phyloP scores from a whole-genome alignment of 192 early-diverging fungal genomes.

The Coemansia sp. region DNA sequence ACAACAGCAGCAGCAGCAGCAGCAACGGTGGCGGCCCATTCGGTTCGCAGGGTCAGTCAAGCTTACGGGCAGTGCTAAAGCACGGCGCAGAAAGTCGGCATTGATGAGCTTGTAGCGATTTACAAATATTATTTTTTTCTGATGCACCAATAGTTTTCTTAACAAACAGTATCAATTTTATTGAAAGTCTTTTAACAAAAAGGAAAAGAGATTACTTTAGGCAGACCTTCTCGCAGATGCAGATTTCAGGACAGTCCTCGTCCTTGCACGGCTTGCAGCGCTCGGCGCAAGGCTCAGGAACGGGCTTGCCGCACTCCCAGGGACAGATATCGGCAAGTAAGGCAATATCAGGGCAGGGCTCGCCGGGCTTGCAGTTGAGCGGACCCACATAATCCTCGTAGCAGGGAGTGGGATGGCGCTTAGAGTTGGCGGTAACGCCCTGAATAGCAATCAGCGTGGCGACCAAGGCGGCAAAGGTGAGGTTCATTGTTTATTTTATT shows the following conservation, averaged over 20 bases:
- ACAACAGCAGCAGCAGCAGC: neutral
- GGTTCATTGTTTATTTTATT: slow-evolving; percentile 6
- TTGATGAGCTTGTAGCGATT: slow-evolving; percentile 20
- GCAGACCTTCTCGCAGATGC: slow-evolving; percentile 42
- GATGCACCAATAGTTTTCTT: neutral
- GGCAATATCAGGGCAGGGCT: slow-evolving; percentile 23
- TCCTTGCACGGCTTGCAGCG: slow-evolving; percentile 46
- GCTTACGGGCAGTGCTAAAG: slow-evolving; percentile 29
- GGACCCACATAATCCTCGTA: slow-evolving; percentile 18
- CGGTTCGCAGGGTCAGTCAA: slow-evolving; percentile 40
- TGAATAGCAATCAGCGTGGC: neutral
- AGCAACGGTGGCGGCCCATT: slow-evolving; percentile 18
- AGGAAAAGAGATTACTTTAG: slow-evolving; percentile 9
- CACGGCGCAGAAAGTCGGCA: slow-evolving; percentile 38
- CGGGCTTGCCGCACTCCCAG: slow-evolving; percentile 29
- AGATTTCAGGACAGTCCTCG: slow-evolving; percentile 30
- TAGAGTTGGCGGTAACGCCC: slow-evolving; percentile 11
- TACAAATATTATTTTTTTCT: neutral
- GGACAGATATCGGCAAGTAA: slow-evolving; percentile 19
- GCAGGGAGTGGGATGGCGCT: slow-evolving; percentile 23
- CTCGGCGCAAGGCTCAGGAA: slow-evolving; percentile 22
- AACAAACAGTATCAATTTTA: neutral
- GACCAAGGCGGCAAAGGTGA: neutral
- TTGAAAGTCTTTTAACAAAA: slow-evolving; percentile 2
- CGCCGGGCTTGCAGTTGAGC: slow-evolving; percentile 7